Evolutionary conservation across 2,329 filamentous ascomycete genomes (phyloP).

Genomic region (Colletotrichum eleusines): DNA sequence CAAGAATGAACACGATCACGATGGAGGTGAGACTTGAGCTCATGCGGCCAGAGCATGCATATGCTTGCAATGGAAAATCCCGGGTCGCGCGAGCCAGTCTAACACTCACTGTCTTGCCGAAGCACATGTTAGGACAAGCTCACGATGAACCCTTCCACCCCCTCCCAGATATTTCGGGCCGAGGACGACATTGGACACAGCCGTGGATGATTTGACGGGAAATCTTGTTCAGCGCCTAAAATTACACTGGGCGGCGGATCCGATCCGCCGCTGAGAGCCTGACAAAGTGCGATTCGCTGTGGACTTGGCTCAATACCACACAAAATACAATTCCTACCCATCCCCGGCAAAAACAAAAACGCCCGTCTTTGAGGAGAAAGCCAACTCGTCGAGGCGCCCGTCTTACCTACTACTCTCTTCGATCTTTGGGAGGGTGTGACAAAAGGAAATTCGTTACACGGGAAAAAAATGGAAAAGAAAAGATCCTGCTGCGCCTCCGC

Average conservation of each 20-base stretch:
- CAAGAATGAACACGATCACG: background rate
- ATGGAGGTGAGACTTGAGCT: slow-evolving; percentile 28
- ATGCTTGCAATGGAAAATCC: slow-evolving; percentile 16
- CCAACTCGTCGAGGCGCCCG: background rate
- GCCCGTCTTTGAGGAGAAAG: slow-evolving; percentile 16
- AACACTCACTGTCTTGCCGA: slow-evolving; percentile 7
- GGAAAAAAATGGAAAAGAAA: background rate
- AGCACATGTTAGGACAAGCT: too few species aligned
- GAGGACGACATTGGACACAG: background rate
- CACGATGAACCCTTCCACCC: background rate
- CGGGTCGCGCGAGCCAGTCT: slow-evolving; percentile 27
- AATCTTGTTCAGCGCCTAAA: slow-evolving; percentile 29
- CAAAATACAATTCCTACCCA: background rate
- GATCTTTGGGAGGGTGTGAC: slow-evolving; percentile 3
- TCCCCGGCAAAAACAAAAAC: background rate
- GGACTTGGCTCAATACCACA: slow-evolving; percentile 10
- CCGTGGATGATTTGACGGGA: background rate
- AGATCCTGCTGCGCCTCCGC: background rate
- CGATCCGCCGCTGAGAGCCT: slow-evolving; percentile 35
- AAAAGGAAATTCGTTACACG: slow-evolving; percentile 36
- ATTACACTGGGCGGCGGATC: slow-evolving; percentile 31
- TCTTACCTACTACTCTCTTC: background rate
- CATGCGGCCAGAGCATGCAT: slow-evolving; percentile 31
- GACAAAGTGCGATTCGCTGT: slow-evolving; percentile 24
- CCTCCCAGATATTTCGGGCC: background rate